phyloP scores from a whole-genome alignment of 495 filamentous ascomycete genomes.

The Aspergillus olivimuriae region DNA sequence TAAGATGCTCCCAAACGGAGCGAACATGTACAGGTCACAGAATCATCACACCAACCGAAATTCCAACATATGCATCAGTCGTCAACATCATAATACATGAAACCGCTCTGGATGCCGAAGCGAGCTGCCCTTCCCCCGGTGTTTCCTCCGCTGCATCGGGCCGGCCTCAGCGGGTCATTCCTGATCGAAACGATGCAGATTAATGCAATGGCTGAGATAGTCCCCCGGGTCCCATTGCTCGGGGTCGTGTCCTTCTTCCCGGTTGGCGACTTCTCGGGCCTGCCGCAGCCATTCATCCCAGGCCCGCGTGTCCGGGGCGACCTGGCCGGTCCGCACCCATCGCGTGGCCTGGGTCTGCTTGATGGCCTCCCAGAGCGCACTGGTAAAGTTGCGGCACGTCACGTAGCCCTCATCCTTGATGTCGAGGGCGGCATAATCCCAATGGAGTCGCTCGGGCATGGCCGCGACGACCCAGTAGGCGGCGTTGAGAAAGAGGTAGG shows the following conservation, averaged over 20 bases:
- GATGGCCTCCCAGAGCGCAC: conserved; percentile 1
- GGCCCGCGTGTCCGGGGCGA: conserved; percentile 1
- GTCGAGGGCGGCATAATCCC: not conserved
- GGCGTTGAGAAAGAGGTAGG: conserved; percentile 2
- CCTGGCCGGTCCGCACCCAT: not conserved
- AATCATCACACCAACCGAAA: too few relatives aligned
- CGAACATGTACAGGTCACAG: too few relatives aligned
- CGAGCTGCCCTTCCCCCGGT: too few relatives aligned
- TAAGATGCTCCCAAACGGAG: too few relatives aligned
- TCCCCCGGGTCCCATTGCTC: not conserved
- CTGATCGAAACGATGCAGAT: not conserved
- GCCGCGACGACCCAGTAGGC: conserved; percentile 2
- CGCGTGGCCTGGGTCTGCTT: not conserved
- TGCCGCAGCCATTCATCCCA: conserved; percentile 1
- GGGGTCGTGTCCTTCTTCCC: not conserved
- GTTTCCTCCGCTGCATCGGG: too few relatives aligned
- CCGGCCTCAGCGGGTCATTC: too few relatives aligned
- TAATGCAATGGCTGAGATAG: not conserved
- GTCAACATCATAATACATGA: too few relatives aligned
- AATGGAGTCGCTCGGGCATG: conserved; percentile 1
- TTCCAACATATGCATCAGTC: too few relatives aligned
- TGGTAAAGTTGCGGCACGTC: not conserved
- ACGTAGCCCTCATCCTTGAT: not conserved
- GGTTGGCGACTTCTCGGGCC: not conserved
- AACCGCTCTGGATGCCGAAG: too few relatives aligned